A percentile compares a stretch with the other conserved stretches of the same genome.
phyloP scores from a whole-genome alignment of 2,329 filamentous ascomycete genomes.

The Xylariaceae sp. region DNA sequence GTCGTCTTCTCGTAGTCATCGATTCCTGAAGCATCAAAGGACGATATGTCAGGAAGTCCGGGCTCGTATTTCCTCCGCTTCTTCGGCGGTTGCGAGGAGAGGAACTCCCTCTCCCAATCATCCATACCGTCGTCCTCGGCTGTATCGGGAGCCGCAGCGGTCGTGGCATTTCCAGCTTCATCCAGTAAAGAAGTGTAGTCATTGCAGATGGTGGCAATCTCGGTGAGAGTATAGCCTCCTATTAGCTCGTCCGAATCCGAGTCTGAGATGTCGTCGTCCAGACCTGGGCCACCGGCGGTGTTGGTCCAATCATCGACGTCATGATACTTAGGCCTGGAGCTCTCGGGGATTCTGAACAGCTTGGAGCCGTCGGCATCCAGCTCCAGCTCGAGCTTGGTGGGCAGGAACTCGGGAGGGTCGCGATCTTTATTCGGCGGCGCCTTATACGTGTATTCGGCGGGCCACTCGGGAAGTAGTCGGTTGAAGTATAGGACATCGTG shows the following conservation, averaged over 20 bases:
- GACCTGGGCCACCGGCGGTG: conserved; percentile 33
- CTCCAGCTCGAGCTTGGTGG: conserved; percentile 83
- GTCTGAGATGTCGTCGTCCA: conserved; percentile 32
- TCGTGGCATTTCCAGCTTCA: conserved; percentile 5
- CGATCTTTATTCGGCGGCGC: conserved; percentile 65
- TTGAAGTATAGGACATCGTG: conserved; percentile 72
- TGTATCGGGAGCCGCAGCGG: conserved; percentile 19
- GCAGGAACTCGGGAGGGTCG: conserved; percentile 61
- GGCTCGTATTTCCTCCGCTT: conserved; percentile 53
- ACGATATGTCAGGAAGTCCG: conserved; percentile 50
- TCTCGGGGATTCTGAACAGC: conserved; percentile 67
- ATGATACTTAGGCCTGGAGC: conserved; percentile 39
- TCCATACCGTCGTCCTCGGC: conserved; percentile 45
- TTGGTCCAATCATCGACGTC: conserved; percentile 42
- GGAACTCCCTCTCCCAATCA: conserved; percentile 58
- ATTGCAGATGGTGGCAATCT: conserved; percentile 77
- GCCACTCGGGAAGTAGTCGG: conserved; percentile 73
- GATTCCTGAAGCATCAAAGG: conserved; percentile 61
- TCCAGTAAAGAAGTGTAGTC: conserved; percentile 63
- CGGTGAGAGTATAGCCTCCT: conserved; percentile 67
- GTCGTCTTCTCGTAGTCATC: conserved; percentile 74
- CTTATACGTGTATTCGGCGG: conserved; percentile 71
- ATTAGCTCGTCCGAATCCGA: conserved; percentile 48
- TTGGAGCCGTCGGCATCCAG: conserved; percentile 81
- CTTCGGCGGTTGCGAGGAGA: conserved; percentile 53